Evolutionary conservation across 2,329 filamentous ascomycete species (phyloP).

Genomic region (Chrysosporium keratinophilum): DNA sequence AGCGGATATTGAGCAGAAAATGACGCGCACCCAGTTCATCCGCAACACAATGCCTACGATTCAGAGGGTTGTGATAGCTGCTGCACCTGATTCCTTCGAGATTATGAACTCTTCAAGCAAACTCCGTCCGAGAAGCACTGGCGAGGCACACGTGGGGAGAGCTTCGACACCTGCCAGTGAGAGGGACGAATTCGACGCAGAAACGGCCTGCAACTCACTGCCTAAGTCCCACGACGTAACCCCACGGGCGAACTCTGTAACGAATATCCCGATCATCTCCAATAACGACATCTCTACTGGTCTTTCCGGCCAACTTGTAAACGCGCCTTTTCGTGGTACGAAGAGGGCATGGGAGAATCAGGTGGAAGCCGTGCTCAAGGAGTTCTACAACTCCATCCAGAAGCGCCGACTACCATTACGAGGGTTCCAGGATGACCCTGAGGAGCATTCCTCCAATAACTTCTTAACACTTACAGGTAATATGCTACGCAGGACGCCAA

Average conservation of each 20-base stretch:
- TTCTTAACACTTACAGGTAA: constrained; percentile 58
- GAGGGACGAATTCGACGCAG: neutral
- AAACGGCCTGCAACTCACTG: neutral
- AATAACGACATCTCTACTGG: constrained; percentile 36
- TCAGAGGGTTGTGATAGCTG: constrained; percentile 61
- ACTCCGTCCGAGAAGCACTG: constrained; percentile 1
- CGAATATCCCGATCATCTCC: constrained; percentile 22
- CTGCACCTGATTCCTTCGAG: constrained; percentile 57
- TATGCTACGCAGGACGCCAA: constrained; percentile 75
- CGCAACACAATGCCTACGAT: constrained; percentile 94
- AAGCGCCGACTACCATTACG: constrained; percentile 79
- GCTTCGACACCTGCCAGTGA: constrained; percentile 11
- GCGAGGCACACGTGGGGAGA: neutral
- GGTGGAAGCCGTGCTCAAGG: constrained; percentile 80
- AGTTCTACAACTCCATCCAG: constrained; percentile 82
- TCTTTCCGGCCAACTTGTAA: constrained; percentile 63
- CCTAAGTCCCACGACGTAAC: constrained; percentile 21
- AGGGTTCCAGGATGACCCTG: constrained; percentile 40
- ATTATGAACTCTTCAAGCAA: constrained; percentile 29
- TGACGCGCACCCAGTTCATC: constrained; percentile 89
- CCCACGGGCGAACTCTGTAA: constrained; percentile 21
- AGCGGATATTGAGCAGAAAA: constrained; percentile 90
- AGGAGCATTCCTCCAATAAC: constrained; percentile 41
- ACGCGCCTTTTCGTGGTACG: constrained; percentile 61
- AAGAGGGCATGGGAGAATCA: constrained; percentile 77